Evolutionary conservation across 345 rosid genomes (phyloP).

Genomic region (Lenwebbia sp.): DNA sequence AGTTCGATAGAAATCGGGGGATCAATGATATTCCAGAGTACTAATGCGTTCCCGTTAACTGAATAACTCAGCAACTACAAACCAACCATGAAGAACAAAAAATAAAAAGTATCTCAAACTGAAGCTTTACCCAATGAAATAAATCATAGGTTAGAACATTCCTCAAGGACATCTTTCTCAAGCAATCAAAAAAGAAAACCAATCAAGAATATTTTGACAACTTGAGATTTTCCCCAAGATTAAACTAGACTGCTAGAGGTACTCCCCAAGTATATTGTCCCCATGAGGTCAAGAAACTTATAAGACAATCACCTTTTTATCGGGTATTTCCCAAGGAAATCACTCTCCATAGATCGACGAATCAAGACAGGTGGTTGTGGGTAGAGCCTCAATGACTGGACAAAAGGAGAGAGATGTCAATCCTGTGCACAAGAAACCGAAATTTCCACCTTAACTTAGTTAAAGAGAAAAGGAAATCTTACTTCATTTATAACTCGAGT

Average conservation of each 20-base stretch:
- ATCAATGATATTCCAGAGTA: neutral
- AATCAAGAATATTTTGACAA: neutral
- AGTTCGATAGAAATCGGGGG: neutral
- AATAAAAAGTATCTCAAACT: neutral
- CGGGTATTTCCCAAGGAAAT: constrained; percentile 72
- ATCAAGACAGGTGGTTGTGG: constrained; percentile 98
- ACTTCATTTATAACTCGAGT: constrained; percentile 93
- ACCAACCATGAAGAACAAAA: neutral
- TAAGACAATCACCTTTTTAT: constrained; percentile 43
- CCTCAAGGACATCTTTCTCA: neutral
- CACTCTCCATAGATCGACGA: constrained; percentile 70
- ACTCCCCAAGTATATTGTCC: neutral
- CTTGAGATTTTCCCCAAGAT: neutral
- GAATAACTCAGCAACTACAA: neutral
- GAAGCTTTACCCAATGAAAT: neutral
- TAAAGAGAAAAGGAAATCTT: constrained; percentile 4
- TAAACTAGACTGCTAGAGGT: neutral
- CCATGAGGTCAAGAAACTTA: neutral
- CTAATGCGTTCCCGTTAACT: neutral
- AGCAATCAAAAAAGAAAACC: neutral
- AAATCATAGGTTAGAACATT: neutral
- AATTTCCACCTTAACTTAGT: neutral
- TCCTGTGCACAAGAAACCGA: neutral
- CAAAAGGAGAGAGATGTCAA: neutral
- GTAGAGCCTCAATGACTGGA: constrained; percentile 80